Base-by-base conservation (phyloP, 108 stramenopile species). In the Phaeodactylum tricornutum region DNA sequence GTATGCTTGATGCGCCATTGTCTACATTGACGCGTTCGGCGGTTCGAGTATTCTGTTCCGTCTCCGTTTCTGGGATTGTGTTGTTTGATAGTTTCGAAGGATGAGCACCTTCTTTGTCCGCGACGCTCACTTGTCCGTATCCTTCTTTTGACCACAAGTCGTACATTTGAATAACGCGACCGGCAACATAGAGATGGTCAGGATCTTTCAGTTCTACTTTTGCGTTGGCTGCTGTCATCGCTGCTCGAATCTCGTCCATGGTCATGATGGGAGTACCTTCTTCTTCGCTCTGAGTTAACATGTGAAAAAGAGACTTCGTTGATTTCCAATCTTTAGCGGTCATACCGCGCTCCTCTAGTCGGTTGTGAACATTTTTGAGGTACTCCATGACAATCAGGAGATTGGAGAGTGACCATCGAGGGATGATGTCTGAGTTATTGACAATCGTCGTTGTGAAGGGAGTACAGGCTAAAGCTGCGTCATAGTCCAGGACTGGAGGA, bases 361-460 rank as follows among this genome's bases (percentile, higher is more conserved):
- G 60, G 5, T 60, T 26, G 31, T 72, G 43, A 9, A 75, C 49
- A 0, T 17, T 50, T 26, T 64, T 58, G 29, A 79, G 22, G 0
- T 72, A 17, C 16, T 64, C 50, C 39, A 54, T 31, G 11, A 40
- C 36, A 14, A 64, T 60, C 15, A 64, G 26, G 5, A 75, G 45
- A 38, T 58, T 53, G n/a, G 56, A 36, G 12, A 75, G 38, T 20
- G 36, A 63, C 0, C 53, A 33, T 36, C 78, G 67, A n/a, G 78
- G 63, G 15, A 79, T 57, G 12, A 75, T 43, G 58, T 79, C 78
- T 1, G 41, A 40, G 38, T 79, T 79, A 37, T 79, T 79, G 30
- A 79, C 71, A 43, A 79, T 57, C 4, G 78, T 72, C 17, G 78
- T 79, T 1, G 57, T 34, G 32, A 75, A 79, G 22, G 69, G 35